Percentiles rank a stretch among this genome's conserved stretches.
These are phyloP conservation scores for Tulasnella sp. DNA, from an alignment of 768 basidiomycete species.

Conservation along the genomic window DNA sequence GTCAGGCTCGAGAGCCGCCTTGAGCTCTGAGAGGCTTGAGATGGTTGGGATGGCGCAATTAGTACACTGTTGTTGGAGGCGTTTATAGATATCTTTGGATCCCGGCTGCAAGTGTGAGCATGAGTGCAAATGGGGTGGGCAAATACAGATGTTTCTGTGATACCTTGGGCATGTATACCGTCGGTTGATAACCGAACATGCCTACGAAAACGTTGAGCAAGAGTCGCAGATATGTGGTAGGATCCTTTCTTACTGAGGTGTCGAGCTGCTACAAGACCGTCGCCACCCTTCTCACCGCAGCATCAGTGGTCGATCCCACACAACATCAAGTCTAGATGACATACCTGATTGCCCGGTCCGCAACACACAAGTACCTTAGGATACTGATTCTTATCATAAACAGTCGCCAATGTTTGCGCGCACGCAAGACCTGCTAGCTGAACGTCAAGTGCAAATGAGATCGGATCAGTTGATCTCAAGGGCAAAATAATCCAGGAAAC, in stretches of 20 bases:
- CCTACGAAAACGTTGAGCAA: constrained; percentile 34
- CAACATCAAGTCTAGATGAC: not conserved
- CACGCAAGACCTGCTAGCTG: constrained; percentile 82
- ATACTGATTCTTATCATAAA: constrained; percentile 58
- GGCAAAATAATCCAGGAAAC: too few relatives aligned
- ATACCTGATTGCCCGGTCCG: constrained; percentile 92
- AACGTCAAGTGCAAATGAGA: too few relatives aligned
- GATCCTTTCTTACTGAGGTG: not conserved
- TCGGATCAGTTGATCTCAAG: too few relatives aligned
- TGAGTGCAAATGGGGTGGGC: not conserved
- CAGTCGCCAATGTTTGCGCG: constrained; percentile 75
- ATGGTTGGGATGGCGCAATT: constrained; percentile 80
- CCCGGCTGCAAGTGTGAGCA: constrained; percentile 65
- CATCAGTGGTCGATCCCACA: not conserved
- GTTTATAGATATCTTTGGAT: constrained; percentile 85
- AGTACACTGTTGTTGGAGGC: constrained; percentile 73
- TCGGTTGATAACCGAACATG: constrained; percentile 86
- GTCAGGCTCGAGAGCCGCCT: constrained; percentile 41
- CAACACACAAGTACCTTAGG: constrained; percentile 85
- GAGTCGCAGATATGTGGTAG: not conserved
- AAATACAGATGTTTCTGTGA: not conserved
- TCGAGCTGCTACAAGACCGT: not conserved
- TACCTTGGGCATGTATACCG: constrained; percentile 93
- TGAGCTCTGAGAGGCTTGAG: constrained; percentile 33
- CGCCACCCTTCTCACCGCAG: constrained; percentile 35